Evolutionary conservation across 1,284 basidiomycete genomes (phyloP), one percentile per base, ranked within the genome.

Genomic region (Coniferiporia sulphurascens): DNA sequence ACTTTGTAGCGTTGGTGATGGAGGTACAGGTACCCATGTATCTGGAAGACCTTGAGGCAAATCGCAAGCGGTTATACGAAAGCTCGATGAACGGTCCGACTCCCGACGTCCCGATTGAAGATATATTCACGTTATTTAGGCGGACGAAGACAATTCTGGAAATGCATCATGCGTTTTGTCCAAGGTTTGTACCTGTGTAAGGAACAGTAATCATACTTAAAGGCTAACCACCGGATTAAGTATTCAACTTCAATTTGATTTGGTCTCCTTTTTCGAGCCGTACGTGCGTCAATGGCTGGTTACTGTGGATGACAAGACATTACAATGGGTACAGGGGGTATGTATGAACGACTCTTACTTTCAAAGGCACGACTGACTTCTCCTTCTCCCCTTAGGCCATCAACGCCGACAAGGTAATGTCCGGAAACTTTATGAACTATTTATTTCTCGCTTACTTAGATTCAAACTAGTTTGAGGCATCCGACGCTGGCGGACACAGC

Each of bases 301-400:
- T n/a, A 87, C 89, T 62, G 97, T 93, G 0, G 93, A 96, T 65
- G 83, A 78, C 61, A 98, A 94, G 76, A 98, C 96, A 4, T 80
- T 82, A 48, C 89, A 95, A 65, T 99, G 97, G 97, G 95, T 98
- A 2, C 84, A 95, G 70, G 87, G 89, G 62, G 91, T 92, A 64
- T 71, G 89, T 79, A 44, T 36, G 27, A 52, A 50, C 19, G 45
- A 32, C 32, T 15, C 34, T 62, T 46, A 48, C 8, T 38, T 52
- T 48, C 15, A 1, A 27, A 15, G 17, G 52, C 44, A 61, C 51
- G 49, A 53, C 51, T 58, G 64, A 48, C 62, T 56, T 41, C 48
- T 58, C 48, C 44, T 21, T 55, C 62, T 56, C 2, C 62, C 6
- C 27, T 3, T 38, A 91, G 85, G 93, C 94, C 35, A 89, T 98